Evolutionary conservation across 257 asterid species (phyloP).

Genomic region (Solanum paucissectum): DNA sequence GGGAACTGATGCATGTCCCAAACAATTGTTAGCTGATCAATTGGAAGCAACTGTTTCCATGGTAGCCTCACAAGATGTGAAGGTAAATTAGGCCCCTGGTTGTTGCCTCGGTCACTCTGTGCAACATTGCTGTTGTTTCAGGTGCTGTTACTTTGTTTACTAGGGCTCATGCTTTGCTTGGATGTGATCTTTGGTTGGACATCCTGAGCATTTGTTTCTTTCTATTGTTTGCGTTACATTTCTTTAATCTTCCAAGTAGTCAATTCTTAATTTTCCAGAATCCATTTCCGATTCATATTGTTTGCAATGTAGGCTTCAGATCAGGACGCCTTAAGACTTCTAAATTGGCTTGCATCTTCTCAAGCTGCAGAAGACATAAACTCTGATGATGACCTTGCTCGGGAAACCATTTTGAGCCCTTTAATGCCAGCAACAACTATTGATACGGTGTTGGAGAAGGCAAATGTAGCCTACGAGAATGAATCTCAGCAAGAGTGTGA

Average conservation of each 20-base stretch:
- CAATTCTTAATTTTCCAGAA: neutral
- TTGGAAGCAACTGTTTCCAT: constrained; percentile 17
- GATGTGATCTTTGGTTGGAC: neutral
- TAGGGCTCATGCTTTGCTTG: neutral
- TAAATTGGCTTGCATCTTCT: constrained; percentile 97
- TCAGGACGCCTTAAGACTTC: constrained; percentile 68
- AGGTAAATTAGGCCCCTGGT: constrained; percentile 31
- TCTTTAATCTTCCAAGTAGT: neutral
- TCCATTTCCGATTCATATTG: neutral
- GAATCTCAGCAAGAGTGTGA: constrained; percentile 95
- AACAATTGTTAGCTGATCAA: constrained; percentile 20
- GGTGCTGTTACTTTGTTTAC: neutral
- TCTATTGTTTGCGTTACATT: neutral
- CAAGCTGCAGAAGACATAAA: constrained; percentile 93
- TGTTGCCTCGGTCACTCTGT: neutral
- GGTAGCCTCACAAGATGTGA: constrained; percentile 34
- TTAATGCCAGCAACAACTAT: constrained; percentile 57
- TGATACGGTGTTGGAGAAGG: constrained; percentile 65
- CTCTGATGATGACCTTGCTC: constrained; percentile 94
- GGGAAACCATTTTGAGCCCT: constrained; percentile 68
- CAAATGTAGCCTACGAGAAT: constrained; percentile 67
- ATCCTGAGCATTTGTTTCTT: neutral
- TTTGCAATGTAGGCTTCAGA: constrained; percentile 41
- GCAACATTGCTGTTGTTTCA: neutral
- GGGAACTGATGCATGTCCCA: constrained; percentile 12